These are phyloP conservation scores for Euphorbia lathyris DNA, from an alignment of 345 rosid species.

Conservation along the genomic window DNA sequence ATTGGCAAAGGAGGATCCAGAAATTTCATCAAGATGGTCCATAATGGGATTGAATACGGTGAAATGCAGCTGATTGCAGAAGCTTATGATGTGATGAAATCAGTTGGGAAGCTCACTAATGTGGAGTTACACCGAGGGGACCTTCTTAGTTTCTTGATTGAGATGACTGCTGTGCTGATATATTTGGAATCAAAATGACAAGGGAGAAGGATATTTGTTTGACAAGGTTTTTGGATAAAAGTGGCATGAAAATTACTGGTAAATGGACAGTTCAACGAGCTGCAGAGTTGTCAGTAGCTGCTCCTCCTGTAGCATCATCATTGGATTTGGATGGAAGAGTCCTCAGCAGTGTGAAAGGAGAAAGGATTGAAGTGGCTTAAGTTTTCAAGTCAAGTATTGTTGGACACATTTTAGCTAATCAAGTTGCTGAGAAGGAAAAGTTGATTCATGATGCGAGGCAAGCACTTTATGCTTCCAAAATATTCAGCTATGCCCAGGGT, in stretches of 20 bases:
- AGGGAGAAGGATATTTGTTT: slow-evolving; percentile 22
- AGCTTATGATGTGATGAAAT: slow-evolving; percentile 27
- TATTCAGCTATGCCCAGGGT: no score
- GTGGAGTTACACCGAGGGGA: slow-evolving; percentile 22
- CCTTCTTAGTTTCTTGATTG: slow-evolving; percentile 24
- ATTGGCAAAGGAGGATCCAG: no score
- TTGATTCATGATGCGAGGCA: no score
- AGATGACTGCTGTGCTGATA: slow-evolving; percentile 27
- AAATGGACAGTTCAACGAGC: slow-evolving; percentile 29
- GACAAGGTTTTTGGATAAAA: slow-evolving; percentile 28
- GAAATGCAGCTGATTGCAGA: no score
- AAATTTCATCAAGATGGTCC: no score
- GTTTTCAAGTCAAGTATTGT: no score
- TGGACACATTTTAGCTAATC: no score
- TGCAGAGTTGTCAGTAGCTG: slow-evolving; percentile 26
- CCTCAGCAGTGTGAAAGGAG: slow-evolving; percentile 22
- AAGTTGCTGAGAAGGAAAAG: no score
- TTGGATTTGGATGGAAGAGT: slow-evolving; percentile 22
- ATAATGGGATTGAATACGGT: no score
- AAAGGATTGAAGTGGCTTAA: slow-evolving; percentile 18
- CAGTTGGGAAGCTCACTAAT: slow-evolving; percentile 19
- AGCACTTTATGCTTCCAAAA: no score
- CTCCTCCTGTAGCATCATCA: slow-evolving; percentile 27
- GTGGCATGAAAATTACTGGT: slow-evolving; percentile 22
- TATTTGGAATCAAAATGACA: slow-evolving; percentile 19